Percentiles rank a stretch among this genome's conserved stretches.
Evolutionary conservation across 345 rosid genomes (phyloP).

Genomic region (Limnanthes douglasii): DNA sequence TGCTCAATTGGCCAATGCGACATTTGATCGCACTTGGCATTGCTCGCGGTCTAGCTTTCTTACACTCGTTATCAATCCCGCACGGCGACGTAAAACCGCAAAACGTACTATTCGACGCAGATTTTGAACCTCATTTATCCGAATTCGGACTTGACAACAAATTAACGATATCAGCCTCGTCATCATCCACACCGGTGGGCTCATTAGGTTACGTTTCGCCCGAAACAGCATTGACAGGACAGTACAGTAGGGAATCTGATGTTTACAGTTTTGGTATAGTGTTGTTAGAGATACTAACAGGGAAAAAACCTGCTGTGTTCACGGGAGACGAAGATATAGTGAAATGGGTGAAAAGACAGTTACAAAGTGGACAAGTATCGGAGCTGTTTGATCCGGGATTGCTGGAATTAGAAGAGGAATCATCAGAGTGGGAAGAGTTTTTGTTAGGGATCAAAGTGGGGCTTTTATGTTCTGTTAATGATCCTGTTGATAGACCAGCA

Average conservation of each 20-base stretch:
- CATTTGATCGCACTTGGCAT: slow-evolving; percentile 91
- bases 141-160: slow-evolving; percentile 66
- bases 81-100: slow-evolving; percentile 86
- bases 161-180: slow-evolving; percentile 38
- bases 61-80: slow-evolving; percentile 56
- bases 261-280: slow-evolving; percentile 96
- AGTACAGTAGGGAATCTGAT: slow-evolving; percentile 56
- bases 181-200: slow-evolving; percentile 39
- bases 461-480: slow-evolving; percentile 73
- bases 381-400: slow-evolving; percentile 84
- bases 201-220: slow-evolving; percentile 79
- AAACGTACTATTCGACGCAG: slow-evolving; percentile 82
- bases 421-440: slow-evolving; percentile 99
- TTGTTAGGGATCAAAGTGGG: slow-evolving; percentile 90
- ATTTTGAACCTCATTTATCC: slow-evolving; percentile 89
- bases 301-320: slow-evolving; percentile 88
- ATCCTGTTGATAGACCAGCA: slow-evolving; percentile 77
- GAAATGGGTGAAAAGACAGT: slow-evolving; percentile 94
- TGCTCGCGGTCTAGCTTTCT: slow-evolving; percentile 77
- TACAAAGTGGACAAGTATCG: slow-evolving; percentile 71
- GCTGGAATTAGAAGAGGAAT: slow-evolving; percentile 86
- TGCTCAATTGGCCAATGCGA: slow-evolving; percentile 98
- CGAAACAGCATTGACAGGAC: slow-evolving; percentile 49
- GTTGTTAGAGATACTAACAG: slow-evolving; percentile 70
- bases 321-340: slow-evolving; percentile 80